Percentiles rank a stretch among this genome's conserved stretches.
These are phyloP conservation scores for Metroxylon sagu DNA, from an alignment of 176 grass and related monocot genomes.

Conservation along the genomic window DNA sequence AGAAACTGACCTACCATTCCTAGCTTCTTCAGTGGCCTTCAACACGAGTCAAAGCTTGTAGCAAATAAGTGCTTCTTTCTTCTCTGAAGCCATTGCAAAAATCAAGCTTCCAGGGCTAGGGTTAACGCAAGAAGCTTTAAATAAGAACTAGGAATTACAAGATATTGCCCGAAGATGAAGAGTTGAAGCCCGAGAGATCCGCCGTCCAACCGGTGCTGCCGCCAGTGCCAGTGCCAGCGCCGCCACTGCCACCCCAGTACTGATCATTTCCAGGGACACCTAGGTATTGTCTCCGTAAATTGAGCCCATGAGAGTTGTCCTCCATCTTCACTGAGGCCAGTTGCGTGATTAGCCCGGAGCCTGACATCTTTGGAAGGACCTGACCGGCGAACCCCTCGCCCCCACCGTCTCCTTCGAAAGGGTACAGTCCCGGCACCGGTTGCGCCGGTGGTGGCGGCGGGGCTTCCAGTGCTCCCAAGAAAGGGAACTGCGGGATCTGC, in stretches of 20 bases:
- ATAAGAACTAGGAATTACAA: constrained; percentile 22
- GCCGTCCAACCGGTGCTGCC: constrained; percentile 16
- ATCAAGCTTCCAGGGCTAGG: constrained; percentile 54
- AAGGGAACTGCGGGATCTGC: constrained; percentile 72
- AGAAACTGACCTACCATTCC: constrained; percentile 27
- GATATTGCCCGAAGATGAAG: constrained; percentile 57
- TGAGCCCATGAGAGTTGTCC: constrained; percentile 27
- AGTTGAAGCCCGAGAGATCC: constrained; percentile 62
- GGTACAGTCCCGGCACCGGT: constrained; percentile 39
- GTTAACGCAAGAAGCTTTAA: constrained; percentile 29
- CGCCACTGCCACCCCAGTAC: constrained; percentile 40
- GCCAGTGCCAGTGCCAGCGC: background rate
- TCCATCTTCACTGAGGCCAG: constrained; percentile 79
- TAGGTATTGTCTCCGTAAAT: constrained; percentile 51
- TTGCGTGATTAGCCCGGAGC: constrained; percentile 54
- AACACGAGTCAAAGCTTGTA: constrained; percentile 1
- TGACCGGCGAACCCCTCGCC: constrained; percentile 29
- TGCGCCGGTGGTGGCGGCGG: constrained; percentile 15
- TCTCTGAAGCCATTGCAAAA: constrained; percentile 45
- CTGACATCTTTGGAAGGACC: constrained; percentile 43
- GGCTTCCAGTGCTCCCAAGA: constrained; percentile 36
- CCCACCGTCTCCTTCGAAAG: constrained; percentile 35
- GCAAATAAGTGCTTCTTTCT: background rate
- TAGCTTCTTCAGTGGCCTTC: constrained; percentile 8
- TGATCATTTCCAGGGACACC: constrained; percentile 49